Base-by-base conservation (phyloP, 495 filamentous ascomycete genomes). In the Aspergillus sparsus region DNA sequence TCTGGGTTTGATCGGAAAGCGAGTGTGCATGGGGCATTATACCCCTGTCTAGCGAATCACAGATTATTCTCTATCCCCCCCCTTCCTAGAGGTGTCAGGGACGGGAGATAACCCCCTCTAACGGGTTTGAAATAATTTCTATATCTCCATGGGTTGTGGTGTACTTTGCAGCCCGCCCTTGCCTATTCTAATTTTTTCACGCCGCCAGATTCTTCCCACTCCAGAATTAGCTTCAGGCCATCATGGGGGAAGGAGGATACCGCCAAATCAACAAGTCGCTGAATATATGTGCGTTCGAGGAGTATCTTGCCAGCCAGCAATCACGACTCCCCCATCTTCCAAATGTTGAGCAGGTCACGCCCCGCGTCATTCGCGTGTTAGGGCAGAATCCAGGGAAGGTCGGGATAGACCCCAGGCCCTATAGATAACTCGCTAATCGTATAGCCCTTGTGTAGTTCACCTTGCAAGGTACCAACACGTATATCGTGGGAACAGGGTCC, bases 401-500 rank as follows among this genome's bases (percentile, higher is more conserved):
- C 65, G 41, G 60, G 49, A 31, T 5, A 50, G 53, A 53, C 27
- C 33, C 33, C 5, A 55, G 45, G n/a, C 44, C 50, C 5, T 27
- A 27, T 27, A 18, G 52, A 27, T 50, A 33, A n/a, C 18, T 44
- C 47, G 56, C 45, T 55, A 52, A 50, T 65, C 11, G 33, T 42
- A 27, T 69, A 68, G 21, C 21, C 1, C 68, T 70, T 60, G 47
- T 58, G 53, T 68, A 57, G 55, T 58, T 58, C 35, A 58, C 47
- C 9, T 16, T 83, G 32, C 81, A 81, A 76, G 85, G 85, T 21
- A 91, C 89, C 45, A 93, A 93, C 70, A 93, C 89, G 8, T 93
- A 91, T 71, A 76, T 93, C 31, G 66, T 93, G 52, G 89, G 89
- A 57, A 89, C 80, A 7, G 88, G 89, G 9, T 58, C 68, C 2